These are phyloP conservation scores for Fraxinus dipetala DNA, from an alignment of 305 asterid genomes.

Conservation along the genomic window DNA sequence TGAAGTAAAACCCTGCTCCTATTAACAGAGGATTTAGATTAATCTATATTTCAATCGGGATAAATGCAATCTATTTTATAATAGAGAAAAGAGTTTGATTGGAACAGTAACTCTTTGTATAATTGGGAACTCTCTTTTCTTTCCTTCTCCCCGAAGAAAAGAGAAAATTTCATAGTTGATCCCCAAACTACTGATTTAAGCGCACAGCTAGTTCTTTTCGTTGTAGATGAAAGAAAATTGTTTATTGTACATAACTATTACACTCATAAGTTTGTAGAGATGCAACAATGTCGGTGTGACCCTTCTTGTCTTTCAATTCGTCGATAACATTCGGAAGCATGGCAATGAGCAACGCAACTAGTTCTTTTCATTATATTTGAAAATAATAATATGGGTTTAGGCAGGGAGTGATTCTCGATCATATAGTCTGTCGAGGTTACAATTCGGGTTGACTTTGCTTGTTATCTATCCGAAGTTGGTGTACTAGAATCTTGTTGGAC, in stretches of 20 bases:
- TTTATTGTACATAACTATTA: no score
- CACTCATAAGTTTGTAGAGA: not conserved
- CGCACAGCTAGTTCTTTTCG: not conserved
- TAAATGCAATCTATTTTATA: not conserved
- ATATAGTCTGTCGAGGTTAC: no score
- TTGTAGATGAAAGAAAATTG: not conserved
- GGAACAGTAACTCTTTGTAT: not conserved
- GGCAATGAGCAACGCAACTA: not conserved
- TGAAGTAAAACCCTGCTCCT: conserved; percentile 10
- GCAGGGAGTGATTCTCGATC: no score
- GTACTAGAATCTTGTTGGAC: no score
- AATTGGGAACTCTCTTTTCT: not conserved
- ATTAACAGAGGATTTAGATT: not conserved
- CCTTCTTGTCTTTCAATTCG: not conserved
- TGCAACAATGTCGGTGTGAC: not conserved
- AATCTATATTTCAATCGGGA: not conserved
- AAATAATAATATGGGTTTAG: no score
- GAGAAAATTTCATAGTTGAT: not conserved
- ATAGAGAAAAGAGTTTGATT: not conserved
- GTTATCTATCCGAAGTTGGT: no score
- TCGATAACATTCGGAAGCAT: not conserved
- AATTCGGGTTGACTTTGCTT: no score
- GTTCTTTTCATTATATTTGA: not conserved
- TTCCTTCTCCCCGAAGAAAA: not conserved
- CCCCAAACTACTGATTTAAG: not conserved